Evolutionary conservation across 176 grass and related monocot species (phyloP).

Genomic region (Oryza officinalis): DNA sequence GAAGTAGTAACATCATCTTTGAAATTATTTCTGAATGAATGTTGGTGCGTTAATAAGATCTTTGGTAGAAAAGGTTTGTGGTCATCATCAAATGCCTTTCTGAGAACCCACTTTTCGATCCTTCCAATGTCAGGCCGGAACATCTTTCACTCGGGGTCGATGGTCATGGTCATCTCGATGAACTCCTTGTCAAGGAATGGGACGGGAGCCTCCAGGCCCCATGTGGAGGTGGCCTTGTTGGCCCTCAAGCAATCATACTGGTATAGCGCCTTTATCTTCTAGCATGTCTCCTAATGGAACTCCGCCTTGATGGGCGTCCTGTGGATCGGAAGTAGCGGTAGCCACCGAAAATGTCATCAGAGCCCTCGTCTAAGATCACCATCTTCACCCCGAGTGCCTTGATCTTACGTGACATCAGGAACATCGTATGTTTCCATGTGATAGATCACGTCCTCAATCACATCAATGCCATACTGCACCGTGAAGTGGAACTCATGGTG

Average conservation of each 20-base stretch:
- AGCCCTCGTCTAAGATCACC: constrained; percentile 86
- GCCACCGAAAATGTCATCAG: constrained; percentile 84
- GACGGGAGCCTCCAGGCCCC: too few species aligned
- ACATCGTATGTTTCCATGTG: constrained; percentile 93
- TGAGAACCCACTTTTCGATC: constrained; percentile 79
- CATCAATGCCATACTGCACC: constrained; percentile 63
- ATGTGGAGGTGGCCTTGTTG: constrained; percentile 85
- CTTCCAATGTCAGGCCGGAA: constrained; percentile 68
- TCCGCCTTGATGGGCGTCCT: constrained; percentile 89
- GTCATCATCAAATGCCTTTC: constrained; percentile 86
- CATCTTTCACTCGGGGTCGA: constrained; percentile 88
- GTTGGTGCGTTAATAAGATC: background rate
- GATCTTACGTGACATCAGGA: constrained; percentile 88
- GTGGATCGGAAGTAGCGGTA: constrained; percentile 95
- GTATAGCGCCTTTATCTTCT: constrained; percentile 74
- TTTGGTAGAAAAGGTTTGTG: constrained; percentile 73
- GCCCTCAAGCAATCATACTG: constrained; percentile 90
- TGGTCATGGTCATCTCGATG: constrained; percentile 67
- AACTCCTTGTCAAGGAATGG: constrained; percentile 92
- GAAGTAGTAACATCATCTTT: too few species aligned
- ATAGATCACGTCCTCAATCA: constrained; percentile 80
- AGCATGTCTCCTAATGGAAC: constrained; percentile 71
- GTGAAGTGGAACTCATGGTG: constrained; percentile 27
- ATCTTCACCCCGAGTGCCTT: constrained; percentile 93
- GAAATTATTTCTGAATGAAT: too few species aligned